Evolutionary conservation across 805 yeast genomes (phyloP), one percentile per base, ranked within the genome.

Genomic region (Yarrowia hollandica): DNA sequence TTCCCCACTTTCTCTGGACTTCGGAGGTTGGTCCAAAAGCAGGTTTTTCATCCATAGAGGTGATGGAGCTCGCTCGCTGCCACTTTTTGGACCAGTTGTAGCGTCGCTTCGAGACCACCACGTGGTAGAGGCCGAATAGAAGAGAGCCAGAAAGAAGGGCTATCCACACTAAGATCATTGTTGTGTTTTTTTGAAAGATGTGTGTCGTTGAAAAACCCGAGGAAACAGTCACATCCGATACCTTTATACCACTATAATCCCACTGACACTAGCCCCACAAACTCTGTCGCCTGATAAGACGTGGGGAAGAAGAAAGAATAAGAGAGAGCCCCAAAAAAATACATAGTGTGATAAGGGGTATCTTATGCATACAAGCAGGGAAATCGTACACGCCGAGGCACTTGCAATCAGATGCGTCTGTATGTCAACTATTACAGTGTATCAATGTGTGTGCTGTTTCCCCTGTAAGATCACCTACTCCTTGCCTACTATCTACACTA

Each of bases 61-160:
- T 44, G 35, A 44, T 44, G 14, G 52, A 44, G 12, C 34, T 26
- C 2, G 52, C 52, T 28, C 52, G 25, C 19, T 44, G 52, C 52
- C 52, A 44, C n/a, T 44, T 44, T 12, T 28, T 44, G 26, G 52
- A 44, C 52, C 52, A 44, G 52, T 44, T 44, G 52, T 48, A 31
- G 15, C 56, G 56, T 31, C 56, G 4, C 12, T 33, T 48, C 8
- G 56, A 5, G 1, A 16, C 12, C 5, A 44, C 14, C 6, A 44
- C 18, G 2, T 44, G 52, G 52, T 44, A 44, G 19, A 44, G 8
- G 2, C 35, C 35, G 5, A 44, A 18, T 5, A 44, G 18, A 1
- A 30, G 8, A 1, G 52, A 19, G 14, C 35, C 35, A 2, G 52
- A 44, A 5, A 28, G 35, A 11, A 44, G 11, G 14, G 52, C 52